Percentiles rank a stretch among this genome's conserved stretches.
phyloP scores from a whole-genome alignment of 305 asterid species.

The Solanum hybrid region DNA sequence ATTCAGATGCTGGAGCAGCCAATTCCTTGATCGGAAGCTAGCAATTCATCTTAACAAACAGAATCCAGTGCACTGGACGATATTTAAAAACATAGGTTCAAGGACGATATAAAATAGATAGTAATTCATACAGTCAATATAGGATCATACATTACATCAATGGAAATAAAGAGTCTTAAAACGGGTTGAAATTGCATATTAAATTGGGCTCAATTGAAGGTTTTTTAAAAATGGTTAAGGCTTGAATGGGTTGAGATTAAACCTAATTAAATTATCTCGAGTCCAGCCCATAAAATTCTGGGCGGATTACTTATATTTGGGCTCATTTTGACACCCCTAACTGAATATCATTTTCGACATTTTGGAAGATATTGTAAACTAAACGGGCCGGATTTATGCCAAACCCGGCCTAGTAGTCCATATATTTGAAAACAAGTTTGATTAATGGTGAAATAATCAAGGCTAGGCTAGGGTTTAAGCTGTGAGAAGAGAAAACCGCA shows the following conservation, averaged over 20 bases:
- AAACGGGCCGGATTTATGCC: neutral
- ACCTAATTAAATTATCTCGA: neutral
- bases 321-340: neutral
- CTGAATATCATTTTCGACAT: neutral
- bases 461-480: constrained; percentile 22
- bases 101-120: neutral
- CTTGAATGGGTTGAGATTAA: neutral
- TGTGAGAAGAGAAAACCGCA: neutral
- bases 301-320: neutral
- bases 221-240: neutral
- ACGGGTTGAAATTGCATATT: neutral
- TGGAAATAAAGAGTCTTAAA: neutral
- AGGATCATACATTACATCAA: neutral
- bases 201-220: neutral
- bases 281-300: neutral
- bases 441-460: constrained; percentile 52
- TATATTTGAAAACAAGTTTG: neutral
- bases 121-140: neutral
- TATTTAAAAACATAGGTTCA: neutral
- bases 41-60: neutral
- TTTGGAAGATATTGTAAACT: neutral
- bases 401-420: neutral
- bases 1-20: neutral
- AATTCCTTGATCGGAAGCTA: neutral
- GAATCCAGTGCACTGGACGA: neutral